Percentiles rank a stretch among this genome's conserved stretches.
Evolutionary conservation across 164 flowering plant genomes (phyloP).

Genomic region (Macadamia integrifolia): DNA sequence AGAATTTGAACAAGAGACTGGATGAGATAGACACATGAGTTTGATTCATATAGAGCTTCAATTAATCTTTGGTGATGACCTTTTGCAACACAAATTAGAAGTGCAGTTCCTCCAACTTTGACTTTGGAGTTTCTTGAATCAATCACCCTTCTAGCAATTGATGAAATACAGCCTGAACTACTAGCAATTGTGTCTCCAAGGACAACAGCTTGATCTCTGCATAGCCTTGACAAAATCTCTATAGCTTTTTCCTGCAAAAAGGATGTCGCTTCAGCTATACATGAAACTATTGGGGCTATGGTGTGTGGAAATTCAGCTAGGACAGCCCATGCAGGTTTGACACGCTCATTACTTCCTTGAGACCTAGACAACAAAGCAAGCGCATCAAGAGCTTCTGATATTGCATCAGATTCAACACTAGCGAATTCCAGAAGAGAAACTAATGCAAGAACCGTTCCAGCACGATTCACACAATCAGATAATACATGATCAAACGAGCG

Average conservation of each 20-base stretch:
- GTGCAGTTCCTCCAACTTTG: conserved; percentile 67
- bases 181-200: conserved; percentile 43
- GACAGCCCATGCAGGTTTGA: conserved; percentile 68
- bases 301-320: conserved; percentile 52
- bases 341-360: conserved; percentile 31
- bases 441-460: conserved; percentile 67
- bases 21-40: conserved; percentile 34
- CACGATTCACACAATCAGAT: conserved; percentile 56
- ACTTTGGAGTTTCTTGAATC: conserved; percentile 38
- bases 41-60: conserved; percentile 49
- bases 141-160: conserved; percentile 59
- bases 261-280: conserved; percentile 51
- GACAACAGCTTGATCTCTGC: conserved; percentile 45
- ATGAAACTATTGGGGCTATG: conserved; percentile 54
- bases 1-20: conserved; percentile 62
- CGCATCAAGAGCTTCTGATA: conserved; percentile 67
- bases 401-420: conserved; percentile 34
- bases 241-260: conserved; percentile 70
- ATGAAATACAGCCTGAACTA: conserved; percentile 48
- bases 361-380: conserved; percentile 61
- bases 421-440: conserved; percentile 61
- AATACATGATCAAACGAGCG: conserved; percentile 38
- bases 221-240: conserved; percentile 56
- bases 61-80: conserved; percentile 48
- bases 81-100: conserved; percentile 69